Evolutionary conservation across 768 basidiomycete species (phyloP).

Genomic region (Rhizopogon rudus): DNA sequence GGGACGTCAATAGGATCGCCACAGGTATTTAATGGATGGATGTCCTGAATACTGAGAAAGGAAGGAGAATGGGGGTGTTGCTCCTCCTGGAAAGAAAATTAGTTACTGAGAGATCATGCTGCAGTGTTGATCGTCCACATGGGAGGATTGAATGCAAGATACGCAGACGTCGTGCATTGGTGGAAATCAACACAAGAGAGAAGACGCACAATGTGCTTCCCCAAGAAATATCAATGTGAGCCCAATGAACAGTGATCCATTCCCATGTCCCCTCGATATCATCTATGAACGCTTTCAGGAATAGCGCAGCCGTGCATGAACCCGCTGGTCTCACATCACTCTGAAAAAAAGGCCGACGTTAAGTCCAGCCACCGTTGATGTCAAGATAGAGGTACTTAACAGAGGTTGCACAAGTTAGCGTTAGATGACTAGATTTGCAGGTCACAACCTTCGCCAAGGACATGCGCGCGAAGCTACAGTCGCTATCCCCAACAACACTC

Average conservation of each 20-base stretch:
- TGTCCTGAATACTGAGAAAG: too few relatives aligned
- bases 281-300: slow-evolving; percentile 79
- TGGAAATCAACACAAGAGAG: too few relatives aligned
- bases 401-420: slow-evolving; percentile 73
- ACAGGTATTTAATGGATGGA: too few relatives aligned
- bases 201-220: too few relatives aligned
- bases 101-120: too few relatives aligned
- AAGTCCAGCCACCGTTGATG: neutral
- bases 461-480: slow-evolving; percentile 88
- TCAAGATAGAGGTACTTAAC: neutral
- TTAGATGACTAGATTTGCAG: slow-evolving; percentile 73
- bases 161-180: too few relatives aligned
- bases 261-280: slow-evolving; percentile 60
- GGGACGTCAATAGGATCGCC: too few relatives aligned
- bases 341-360: slow-evolving; percentile 25
- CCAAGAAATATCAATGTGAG: slow-evolving; percentile 76
- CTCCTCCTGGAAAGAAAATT: too few relatives aligned
- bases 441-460: slow-evolving; percentile 80
- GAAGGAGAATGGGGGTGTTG: too few relatives aligned
- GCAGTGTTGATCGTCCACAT: too few relatives aligned
- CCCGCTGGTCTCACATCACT: slow-evolving; percentile 71
- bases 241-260: slow-evolving; percentile 65
- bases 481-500: slow-evolving; percentile 61
- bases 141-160: too few relatives aligned
- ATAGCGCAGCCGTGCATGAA: slow-evolving; percentile 77